phyloP scores from a whole-genome alignment of 2,329 filamentous ascomycete genomes.

The Emergomyces africanus region DNA sequence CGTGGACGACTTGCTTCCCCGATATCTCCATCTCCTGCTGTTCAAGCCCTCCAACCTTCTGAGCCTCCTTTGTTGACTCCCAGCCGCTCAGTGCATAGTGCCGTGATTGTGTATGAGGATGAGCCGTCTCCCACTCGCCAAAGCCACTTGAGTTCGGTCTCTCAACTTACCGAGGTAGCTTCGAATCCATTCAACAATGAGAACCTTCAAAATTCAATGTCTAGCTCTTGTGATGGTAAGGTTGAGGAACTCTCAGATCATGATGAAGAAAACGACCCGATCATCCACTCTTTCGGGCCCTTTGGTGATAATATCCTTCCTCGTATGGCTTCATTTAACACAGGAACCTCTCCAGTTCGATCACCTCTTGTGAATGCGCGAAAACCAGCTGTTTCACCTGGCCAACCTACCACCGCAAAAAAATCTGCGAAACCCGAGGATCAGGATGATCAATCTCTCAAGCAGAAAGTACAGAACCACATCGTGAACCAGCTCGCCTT shows the following conservation, averaged over 20 bases:
- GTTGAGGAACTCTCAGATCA: constrained; percentile 60
- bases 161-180: constrained; percentile 22
- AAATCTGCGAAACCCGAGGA: constrained; percentile 14
- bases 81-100: constrained; percentile 30
- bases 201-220: constrained; percentile 21
- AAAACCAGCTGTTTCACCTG: constrained; percentile 15
- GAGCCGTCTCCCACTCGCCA: constrained; percentile 43
- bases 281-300: constrained; percentile 83
- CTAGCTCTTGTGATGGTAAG: constrained; percentile 22
- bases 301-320: constrained; percentile 77
- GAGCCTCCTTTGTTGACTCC: constrained; percentile 32
- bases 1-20: constrained; percentile 57
- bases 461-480: constrained; percentile 51
- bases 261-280: constrained; percentile 88
- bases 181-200: constrained; percentile 19
- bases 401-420: constrained; percentile 13
- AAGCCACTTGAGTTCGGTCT: constrained; percentile 15
- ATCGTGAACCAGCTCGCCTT: constrained; percentile 92
- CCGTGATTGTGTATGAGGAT: constrained; percentile 60
- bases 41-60: constrained; percentile 31
- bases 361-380: constrained; percentile 19
- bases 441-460: constrained; percentile 6
- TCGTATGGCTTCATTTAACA: constrained; percentile 64
- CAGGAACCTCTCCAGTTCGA: constrained; percentile 50
- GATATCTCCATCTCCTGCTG: constrained; percentile 55